phyloP scores from a whole-genome alignment of 139 green algal genomes.

The Closterium sp. region DNA sequence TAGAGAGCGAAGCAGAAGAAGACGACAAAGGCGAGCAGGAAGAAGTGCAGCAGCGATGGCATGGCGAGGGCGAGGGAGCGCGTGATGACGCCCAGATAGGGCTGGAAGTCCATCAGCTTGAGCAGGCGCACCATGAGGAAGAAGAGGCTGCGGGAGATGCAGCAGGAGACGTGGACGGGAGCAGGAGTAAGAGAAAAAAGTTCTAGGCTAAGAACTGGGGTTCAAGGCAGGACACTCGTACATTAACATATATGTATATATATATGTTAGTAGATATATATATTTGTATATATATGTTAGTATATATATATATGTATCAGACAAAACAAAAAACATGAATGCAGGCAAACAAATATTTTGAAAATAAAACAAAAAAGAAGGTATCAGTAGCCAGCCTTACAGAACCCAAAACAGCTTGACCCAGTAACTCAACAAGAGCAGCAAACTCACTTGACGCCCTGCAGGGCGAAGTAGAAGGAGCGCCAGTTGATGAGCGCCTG shows the following conservation, averaged over 20 bases:
- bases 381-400: too few relatives aligned
- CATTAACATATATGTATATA: too few relatives aligned
- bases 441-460: slow-evolving; percentile 32
- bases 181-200: background rate
- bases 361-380: too few relatives aligned
- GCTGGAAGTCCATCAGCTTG: background rate
- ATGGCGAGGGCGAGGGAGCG: background rate
- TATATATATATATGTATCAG: too few relatives aligned
- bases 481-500: slow-evolving; percentile 10
- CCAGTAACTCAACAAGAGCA: background rate
- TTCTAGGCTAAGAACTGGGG: background rate
- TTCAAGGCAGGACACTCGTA: background rate
- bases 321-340: too few relatives aligned
- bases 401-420: background rate
- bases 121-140: background rate
- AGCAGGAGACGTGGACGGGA: too few relatives aligned
- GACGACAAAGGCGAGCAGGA: background rate
- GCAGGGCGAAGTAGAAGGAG: slow-evolving; percentile 15
- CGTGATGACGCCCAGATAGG: background rate
- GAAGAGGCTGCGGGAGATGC: too few relatives aligned
- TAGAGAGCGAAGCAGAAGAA: background rate
- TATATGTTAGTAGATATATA: too few relatives aligned
- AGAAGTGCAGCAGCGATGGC: background rate
- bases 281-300: too few relatives aligned
- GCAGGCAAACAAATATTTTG: too few relatives aligned